These are phyloP conservation scores for Phytophthora agathidicida DNA, from an alignment of 352 stramenopile genomes.

Conservation along the genomic window DNA sequence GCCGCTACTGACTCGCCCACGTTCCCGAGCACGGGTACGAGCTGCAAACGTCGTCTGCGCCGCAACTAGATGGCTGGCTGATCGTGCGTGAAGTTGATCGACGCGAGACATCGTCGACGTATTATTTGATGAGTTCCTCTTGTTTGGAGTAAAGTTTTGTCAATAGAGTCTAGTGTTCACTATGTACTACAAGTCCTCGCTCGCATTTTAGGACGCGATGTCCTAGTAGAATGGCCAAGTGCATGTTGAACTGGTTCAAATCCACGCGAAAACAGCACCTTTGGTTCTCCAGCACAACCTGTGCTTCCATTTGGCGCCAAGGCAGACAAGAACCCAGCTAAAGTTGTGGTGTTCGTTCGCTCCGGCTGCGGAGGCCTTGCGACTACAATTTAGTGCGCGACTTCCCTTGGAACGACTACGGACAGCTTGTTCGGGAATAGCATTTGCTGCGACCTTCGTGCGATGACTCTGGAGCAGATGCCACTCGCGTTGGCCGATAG, in stretches of 20 bases:
- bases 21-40: constrained; percentile 29
- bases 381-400: not conserved
- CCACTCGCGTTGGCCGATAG: not conserved
- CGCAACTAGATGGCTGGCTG: constrained; percentile 17
- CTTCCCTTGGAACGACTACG: not conserved
- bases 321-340: constrained; percentile 1
- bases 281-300: not conserved
- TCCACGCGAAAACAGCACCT: no score
- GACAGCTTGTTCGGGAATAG: constrained; percentile 10
- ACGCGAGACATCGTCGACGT: not conserved
- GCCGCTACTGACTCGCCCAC: constrained; percentile 14
- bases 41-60: constrained; percentile 33
- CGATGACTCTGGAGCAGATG: constrained; percentile 14
- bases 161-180: constrained; percentile 15
- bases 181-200: no score
- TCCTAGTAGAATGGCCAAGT: no score
- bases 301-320: constrained; percentile 1
- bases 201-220: no score
- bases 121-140: constrained; percentile 7
- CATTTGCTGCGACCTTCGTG: constrained; percentile 17
- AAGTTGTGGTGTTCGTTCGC: constrained; percentile 1
- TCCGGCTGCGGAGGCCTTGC: constrained; percentile 1
- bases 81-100: not conserved
- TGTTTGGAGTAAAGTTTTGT: constrained; percentile 6
- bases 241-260: no score